A percentile compares a stretch with the other conserved stretches of the same genome.
phyloP scores from a whole-genome alignment of 495 filamentous ascomycete genomes.

The Hypoxylon cercidicola region DNA sequence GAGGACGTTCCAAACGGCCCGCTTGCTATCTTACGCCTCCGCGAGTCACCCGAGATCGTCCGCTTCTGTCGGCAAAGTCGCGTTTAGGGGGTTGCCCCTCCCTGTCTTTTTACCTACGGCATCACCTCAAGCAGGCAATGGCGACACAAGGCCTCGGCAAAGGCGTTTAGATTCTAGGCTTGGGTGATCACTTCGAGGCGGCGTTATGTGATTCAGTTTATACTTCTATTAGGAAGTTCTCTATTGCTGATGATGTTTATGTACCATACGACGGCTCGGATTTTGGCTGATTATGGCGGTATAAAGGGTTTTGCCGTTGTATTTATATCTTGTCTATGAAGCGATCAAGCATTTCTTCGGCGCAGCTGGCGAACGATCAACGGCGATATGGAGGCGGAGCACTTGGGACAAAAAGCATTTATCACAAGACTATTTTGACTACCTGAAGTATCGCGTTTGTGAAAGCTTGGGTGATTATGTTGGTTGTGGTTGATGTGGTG shows the following conservation, averaged over 20 bases:
- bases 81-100: no score
- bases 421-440: no score
- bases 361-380: no score
- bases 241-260: conserved; percentile 18
- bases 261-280: conserved; percentile 32
- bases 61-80: not conserved
- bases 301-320: not conserved
- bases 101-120: not conserved
- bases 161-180: not conserved
- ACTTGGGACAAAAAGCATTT: no score
- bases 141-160: not conserved
- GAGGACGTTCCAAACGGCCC: not conserved
- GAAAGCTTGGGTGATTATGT: no score
- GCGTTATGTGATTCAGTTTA: conserved; percentile 1
- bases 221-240: conserved; percentile 12
- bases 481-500: no score
- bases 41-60: not conserved
- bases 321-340: not conserved
- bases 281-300: not conserved
- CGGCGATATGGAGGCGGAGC: no score
- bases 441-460: no score
- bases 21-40: not conserved
- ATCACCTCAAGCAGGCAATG: not conserved
- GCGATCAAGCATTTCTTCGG: not conserved
- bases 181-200: not conserved